These are phyloP conservation scores for Crithidia brevicula DNA, from an alignment of 208 protist species.

Conservation along the genomic window DNA sequence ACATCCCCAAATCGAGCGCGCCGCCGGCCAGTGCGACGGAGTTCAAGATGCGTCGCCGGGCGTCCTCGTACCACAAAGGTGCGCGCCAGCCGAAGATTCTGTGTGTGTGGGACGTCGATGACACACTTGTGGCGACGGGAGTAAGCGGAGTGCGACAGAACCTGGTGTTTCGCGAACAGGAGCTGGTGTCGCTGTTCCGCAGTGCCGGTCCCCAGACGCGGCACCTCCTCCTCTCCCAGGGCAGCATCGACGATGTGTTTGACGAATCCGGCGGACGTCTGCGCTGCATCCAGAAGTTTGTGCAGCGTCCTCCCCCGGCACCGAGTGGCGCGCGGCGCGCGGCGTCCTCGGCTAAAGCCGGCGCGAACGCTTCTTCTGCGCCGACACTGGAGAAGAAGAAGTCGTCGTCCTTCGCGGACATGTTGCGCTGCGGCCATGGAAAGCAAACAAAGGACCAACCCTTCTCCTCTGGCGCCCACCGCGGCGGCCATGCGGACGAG, in stretches of 20 bases:
- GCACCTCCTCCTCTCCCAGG: conserved; percentile 82
- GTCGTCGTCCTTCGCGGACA: conserved; percentile 21
- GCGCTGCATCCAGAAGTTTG: conserved; percentile 47
- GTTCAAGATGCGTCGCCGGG: conserved; percentile 10
- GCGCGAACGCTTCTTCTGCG: background rate
- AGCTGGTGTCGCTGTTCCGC: conserved; percentile 60
- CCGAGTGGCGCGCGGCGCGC: background rate
- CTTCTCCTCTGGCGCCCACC: background rate
- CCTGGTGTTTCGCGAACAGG: conserved; percentile 49
- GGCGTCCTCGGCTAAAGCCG: background rate
- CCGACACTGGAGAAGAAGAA: conserved; percentile 18
- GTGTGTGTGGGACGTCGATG: conserved; percentile 88
- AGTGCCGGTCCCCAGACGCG: conserved; percentile 36
- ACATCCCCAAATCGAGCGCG: background rate
- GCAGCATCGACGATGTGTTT: conserved; percentile 89
- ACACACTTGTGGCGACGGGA: conserved; percentile 78
- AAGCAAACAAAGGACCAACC: conserved; percentile 31
- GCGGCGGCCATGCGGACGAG: conserved; percentile 2
- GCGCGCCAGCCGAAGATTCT: conserved; percentile 38
- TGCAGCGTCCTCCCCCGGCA: conserved; percentile 5
- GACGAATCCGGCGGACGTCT: conserved; percentile 30
- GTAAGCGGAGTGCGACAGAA: conserved; percentile 65
- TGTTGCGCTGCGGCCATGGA: conserved; percentile 29
- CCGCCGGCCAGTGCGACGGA: conserved; percentile 1
- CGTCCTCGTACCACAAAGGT: conserved; percentile 4